phyloP scores from a whole-genome alignment of 352 stramenopile genomes.

The Achlya hypogyna region DNA sequence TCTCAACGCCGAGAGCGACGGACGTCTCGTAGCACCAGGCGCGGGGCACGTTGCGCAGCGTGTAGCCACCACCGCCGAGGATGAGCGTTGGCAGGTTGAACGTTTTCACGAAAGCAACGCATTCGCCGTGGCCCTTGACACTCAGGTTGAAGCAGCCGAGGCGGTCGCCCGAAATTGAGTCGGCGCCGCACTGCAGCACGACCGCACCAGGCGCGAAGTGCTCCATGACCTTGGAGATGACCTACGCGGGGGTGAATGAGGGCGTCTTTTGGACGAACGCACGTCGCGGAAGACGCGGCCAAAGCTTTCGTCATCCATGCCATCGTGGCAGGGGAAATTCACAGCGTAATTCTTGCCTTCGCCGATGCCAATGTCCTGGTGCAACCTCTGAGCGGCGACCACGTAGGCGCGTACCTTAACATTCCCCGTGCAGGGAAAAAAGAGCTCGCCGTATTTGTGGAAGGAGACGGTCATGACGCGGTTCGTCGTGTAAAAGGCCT shows the following conservation, averaged over 20 bases:
- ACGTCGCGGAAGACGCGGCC: slow-evolving; percentile 68
- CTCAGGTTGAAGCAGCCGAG: slow-evolving; percentile 98
- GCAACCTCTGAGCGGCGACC: slow-evolving; percentile 56
- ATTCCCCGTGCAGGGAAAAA: slow-evolving; percentile 90
- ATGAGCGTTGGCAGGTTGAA: slow-evolving; percentile 96
- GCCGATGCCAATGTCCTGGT: slow-evolving; percentile 66
- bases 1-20: slow-evolving; percentile 87
- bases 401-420: slow-evolving; percentile 28
- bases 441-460: slow-evolving; percentile 99
- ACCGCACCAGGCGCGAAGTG: slow-evolving; percentile 94
- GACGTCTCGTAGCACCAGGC: slow-evolving; percentile 93
- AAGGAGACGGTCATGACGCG: slow-evolving; percentile 97
- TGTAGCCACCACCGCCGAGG: slow-evolving; percentile 96
- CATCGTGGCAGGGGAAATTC: slow-evolving; percentile 97
- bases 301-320: slow-evolving; percentile 98
- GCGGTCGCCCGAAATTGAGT: slow-evolving; percentile 96
- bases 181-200: slow-evolving; percentile 96
- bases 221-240: slow-evolving; percentile 97
- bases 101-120: slow-evolving; percentile 93
- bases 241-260: slow-evolving; percentile 15
- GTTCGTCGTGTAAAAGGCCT: slow-evolving; percentile 99
- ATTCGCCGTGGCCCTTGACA: slow-evolving; percentile 95
- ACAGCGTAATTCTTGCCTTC: slow-evolving; percentile 97
- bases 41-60: slow-evolving; percentile 93
- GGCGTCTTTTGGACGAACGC: background rate